Evolutionary conservation across 192 early-diverging fungal genomes (phyloP), one percentile per base, ranked within the genome.

Genomic region (Cetraspora pellucida): DNA sequence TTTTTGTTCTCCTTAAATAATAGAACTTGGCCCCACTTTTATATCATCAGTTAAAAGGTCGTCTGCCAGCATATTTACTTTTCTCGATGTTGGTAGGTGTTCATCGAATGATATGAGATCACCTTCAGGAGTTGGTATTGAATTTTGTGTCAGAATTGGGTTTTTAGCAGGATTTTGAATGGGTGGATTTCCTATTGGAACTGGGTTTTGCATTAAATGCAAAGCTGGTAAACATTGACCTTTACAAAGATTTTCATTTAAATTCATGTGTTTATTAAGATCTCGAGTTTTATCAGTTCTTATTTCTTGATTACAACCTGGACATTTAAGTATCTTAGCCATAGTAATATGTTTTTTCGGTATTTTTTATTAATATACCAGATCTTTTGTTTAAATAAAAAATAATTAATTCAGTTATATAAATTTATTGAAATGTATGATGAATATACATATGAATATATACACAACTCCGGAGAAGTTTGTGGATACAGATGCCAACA

Each of bases 81-180:
- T 23, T 64, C 14, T 64, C 23, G 27, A n/a, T n/a, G 37, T 45
- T 25, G 44, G 45, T 69, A 19, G 66, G 66, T 69, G 45, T 69
- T 69, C 44, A 25, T 37, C 66, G 25, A 69, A 69, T 69, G 66
- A 69, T 46, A 69, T 69, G 25, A 69, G 66, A 69, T 69, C 66
- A 30, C 66, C 66, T 47, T 69, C 37, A 0, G 66, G 66, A 30
- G 37, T 4, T 17, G 25, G 66, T 46, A 37, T 16, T 64, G 14
- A 23, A 49, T 69, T 69, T 69, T 69, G 19, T n/a, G 17, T 19
- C 46, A 43, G 66, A n/a, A 5, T 37, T 46, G 37, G 43, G 25
- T 69, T 69, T 69, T 69, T 9, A 1, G 10, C n/a, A n/a, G n/a
- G n/a, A n/a, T n/a, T 16, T 8, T 4, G 27, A 64, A n/a, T n/a